Percentiles rank a stretch among this genome's conserved stretches.
These are phyloP conservation scores for Daldinia sp. DNA, from an alignment of 2,329 filamentous ascomycete species.

Conservation along the genomic window DNA sequence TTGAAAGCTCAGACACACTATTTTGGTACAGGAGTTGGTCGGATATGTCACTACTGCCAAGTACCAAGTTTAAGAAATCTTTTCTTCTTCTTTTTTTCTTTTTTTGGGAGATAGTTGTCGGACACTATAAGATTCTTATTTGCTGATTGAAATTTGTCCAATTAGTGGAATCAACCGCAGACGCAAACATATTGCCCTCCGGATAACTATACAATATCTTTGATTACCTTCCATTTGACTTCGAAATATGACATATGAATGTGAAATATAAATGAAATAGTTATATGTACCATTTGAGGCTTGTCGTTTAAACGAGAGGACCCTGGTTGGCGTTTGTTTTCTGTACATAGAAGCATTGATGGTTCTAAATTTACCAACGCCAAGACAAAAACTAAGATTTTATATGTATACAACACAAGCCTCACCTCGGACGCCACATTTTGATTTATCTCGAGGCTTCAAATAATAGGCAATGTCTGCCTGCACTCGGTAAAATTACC, in stretches of 20 bases:
- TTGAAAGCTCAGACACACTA: not conserved
- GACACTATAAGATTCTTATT: no score
- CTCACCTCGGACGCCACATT: conserved; percentile 26
- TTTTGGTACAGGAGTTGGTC: not conserved
- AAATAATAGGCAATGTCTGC: no score
- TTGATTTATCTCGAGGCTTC: no score
- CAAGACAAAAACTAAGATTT: conserved; percentile 31
- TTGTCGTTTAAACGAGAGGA: not conserved
- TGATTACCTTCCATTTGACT: no score
- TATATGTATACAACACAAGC: conserved; percentile 24
- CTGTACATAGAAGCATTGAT: not conserved
- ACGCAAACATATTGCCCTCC: not conserved
- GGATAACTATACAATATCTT: not conserved
- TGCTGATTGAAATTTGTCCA: not conserved
- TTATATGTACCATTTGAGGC: conserved; percentile 2
- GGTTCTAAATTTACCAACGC: conserved; percentile 29
- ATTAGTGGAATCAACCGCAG: not conserved
- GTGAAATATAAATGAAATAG: not conserved
- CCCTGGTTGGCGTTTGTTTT: conserved; percentile 9
- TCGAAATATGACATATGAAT: no score
- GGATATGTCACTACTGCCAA: not conserved
- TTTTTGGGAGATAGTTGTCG: no score
- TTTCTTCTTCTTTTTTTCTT: no score
- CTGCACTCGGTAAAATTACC: conserved; percentile 23
- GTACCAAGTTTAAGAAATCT: no score